Evolutionary conservation across 75 land plant genomes (phyloP).

Genomic region (Larix kaempferi): DNA sequence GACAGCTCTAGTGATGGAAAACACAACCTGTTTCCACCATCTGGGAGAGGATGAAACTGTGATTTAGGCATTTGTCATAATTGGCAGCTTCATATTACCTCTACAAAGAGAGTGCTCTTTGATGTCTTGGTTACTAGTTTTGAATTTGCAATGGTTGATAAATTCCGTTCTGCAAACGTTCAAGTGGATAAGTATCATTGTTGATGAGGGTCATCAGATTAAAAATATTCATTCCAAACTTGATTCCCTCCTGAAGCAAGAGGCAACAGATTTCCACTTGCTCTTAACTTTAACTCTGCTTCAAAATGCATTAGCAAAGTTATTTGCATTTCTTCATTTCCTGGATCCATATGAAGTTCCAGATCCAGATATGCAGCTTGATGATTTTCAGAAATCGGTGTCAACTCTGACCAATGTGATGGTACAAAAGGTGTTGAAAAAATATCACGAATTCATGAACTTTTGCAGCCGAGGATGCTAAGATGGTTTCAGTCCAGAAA

Average conservation of each 20-base stretch:
- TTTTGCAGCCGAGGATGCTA: conserved; percentile 24
- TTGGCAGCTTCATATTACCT: too few species aligned
- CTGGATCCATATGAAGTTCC: conserved; percentile 25
- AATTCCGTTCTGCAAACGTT: too few species aligned
- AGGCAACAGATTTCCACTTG: conserved; percentile 30
- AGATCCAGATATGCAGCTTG: conserved; percentile 20
- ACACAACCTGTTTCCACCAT: too few species aligned
- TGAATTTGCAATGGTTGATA: too few species aligned
- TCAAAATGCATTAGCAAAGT: conserved; percentile 26
- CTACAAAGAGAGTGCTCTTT: too few species aligned
- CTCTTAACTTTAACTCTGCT: conserved; percentile 28
- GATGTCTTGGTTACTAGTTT: too few species aligned
- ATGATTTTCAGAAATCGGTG: conserved; percentile 17
- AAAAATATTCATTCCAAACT: conserved; percentile 32
- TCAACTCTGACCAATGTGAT: conserved; percentile 11
- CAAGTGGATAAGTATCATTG: too few species aligned
- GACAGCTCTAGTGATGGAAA: too few species aligned
- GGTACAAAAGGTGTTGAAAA: conserved; percentile 3
- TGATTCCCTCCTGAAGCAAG: conserved; percentile 21
- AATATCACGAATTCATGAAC: conserved; percentile 25
- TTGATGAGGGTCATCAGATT: conserved; percentile 43
- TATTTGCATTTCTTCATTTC: conserved; percentile 28
- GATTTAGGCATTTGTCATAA: too few species aligned
- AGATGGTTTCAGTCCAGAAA: too few species aligned
- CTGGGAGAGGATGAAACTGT: too few species aligned